Evolutionary conservation across 768 basidiomycete genomes (phyloP).

Genomic region (Tulasnella sp.): DNA sequence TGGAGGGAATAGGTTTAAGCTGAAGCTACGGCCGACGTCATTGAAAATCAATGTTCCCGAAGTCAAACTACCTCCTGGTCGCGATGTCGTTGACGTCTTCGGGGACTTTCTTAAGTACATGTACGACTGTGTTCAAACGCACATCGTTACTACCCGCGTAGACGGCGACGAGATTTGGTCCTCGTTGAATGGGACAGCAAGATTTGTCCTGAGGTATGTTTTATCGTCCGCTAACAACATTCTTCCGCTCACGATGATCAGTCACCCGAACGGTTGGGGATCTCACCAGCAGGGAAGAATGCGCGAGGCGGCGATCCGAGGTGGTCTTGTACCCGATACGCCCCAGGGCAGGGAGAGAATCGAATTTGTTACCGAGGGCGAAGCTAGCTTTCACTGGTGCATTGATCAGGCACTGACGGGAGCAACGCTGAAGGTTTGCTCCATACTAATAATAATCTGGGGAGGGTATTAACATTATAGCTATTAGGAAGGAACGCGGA

Average conservation of each 20-base stretch:
- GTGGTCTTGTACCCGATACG: constrained; percentile 43
- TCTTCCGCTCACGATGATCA: not conserved
- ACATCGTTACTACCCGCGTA: not conserved
- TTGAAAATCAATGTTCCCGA: not conserved
- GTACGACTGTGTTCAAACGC: not conserved
- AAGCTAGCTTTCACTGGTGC: constrained; percentile 52
- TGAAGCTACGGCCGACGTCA: not conserved
- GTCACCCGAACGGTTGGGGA: constrained; percentile 48
- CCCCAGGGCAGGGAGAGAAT: constrained; percentile 42
- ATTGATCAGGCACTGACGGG: constrained; percentile 41
- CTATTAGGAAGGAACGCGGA: not conserved
- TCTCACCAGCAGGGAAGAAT: constrained; percentile 46
- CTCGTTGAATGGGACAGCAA: not conserved
- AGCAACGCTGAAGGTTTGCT: constrained; percentile 37
- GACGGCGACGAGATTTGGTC: not conserved
- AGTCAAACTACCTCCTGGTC: not conserved
- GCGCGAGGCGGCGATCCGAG: constrained; percentile 45
- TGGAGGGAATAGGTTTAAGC: constrained; percentile 1
- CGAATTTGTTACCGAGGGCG: constrained; percentile 51
- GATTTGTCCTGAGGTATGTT: not conserved
- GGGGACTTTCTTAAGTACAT: constrained; percentile 16
- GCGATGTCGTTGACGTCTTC: not conserved
- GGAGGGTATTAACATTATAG: too few relatives aligned
- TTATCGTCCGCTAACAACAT: too few relatives aligned
- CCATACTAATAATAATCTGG: not conserved